Base-by-base conservation (phyloP, 1,284 basidiomycete genomes). In the Albatrellus sp. region DNA sequence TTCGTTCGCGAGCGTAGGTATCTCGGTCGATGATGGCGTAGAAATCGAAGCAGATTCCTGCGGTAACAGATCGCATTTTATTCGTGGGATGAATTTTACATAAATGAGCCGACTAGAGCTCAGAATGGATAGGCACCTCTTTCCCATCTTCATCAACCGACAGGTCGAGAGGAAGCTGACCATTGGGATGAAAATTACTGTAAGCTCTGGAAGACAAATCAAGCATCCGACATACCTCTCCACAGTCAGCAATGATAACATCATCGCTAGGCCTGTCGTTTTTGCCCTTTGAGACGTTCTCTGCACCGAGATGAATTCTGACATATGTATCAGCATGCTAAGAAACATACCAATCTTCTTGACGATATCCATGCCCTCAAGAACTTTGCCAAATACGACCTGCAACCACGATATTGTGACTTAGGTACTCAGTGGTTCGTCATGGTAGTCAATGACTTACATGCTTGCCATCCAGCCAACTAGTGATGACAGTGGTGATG, bases 371-470 rank as follows among this genome's bases (percentile, higher is more conserved):
- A 93, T 86, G 43, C 91, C 91, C 50, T 94, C 88, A 39, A 94
- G 52, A 46, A 96, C 86, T 54, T 79, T 78, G 48, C 92, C 92
- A 54, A 96, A 97, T 37, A 97, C 91, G 58, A 93, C 85, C 82
- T 87, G 50, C 1, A 37, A 45, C 19, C 39, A 24, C 24, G 24
- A 24, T 7, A 7, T 24, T 7, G 7, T 24, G 3, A 42, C 42
- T 42, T 40, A 29, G 45, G 17, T 28, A 37, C 30, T n/a, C 0
- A 29, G 47, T 30, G 48, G 48, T n/a, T 33, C 45, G 29, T 31
- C 11, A 37, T 7, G 9, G 35, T 13, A 16, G 17, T 17, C 6
- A 29, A n/a, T 7, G 19, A 65, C 70, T 46, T 58, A 80, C 84
- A 52, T 86, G 86, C 60, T 75, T 79, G 53, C 74, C 74, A 61